Evolutionary conservation across 371 early-diverging fungal genomes (phyloP), one percentile per base, ranked within the genome.

Genomic region (Rhizomucor miehei): DNA sequence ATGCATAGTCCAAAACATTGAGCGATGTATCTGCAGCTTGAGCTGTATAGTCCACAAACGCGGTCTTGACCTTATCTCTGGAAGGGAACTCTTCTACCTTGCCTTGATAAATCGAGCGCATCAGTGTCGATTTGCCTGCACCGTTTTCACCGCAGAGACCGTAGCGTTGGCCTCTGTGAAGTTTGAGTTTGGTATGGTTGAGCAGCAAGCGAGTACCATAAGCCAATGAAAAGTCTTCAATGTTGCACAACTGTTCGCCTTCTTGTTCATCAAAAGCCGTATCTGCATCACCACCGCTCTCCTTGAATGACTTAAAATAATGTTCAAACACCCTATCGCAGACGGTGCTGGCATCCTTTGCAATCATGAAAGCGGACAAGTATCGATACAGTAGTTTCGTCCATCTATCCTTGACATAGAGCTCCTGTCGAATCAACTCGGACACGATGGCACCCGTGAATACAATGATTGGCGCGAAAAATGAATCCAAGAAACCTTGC

Each of bases 121-220:
- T 82, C 46, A 97, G 77, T 3, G 98, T 95, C 52, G 91, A 90
- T 69, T 98, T 95, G 59, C 93, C 92, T 39, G 90, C 91, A 79
- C 94, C 94, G 70, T 94, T 94, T 44, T 89, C 88, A 44, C 94
- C 94, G 65, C 89, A 89, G 13, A 91, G 68, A 69, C 90, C 92
- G 65, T 91, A 90, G 34, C 88, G 86, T 52, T 80, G 84, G 54
- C 92, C 90, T 58, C 87, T 81, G 69, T 85, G 86, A 39, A 91
- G 74, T 69, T 79, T 84, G 56, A 91, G 77, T 62, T 84, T 82
- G 52, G 90, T 88, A 60, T 88, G 82, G 65, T 87, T 89, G 57
- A 91, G 66, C 59, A 91, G 71, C 66, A 89, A 80, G 79, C 88
- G 87, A n/a, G 85, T 88, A 63, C 91, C 91, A 65, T 91, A 91